Evolutionary conservation across 495 filamentous ascomycete genomes (phyloP), one percentile per base, ranked within the genome.

Genomic region (Tuber borchii): DNA sequence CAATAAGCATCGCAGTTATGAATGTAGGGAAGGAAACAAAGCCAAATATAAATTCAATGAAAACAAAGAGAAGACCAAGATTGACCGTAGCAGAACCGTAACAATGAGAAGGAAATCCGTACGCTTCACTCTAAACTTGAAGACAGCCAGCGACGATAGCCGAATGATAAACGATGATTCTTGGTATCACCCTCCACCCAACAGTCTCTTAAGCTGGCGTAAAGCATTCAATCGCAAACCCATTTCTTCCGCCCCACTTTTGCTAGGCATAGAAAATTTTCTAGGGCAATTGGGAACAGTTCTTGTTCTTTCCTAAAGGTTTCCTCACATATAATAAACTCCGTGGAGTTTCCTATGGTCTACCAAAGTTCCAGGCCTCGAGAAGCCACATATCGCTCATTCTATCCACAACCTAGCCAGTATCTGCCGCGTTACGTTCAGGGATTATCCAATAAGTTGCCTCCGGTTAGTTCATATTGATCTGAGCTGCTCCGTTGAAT

Each of bases 21-120:
- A 44, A 44, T 37, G 46, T 46, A 68, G 34, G 69, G 39, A 37
- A n/a, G n/a, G 65, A 45, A 46, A 45, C 61, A 74, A 39, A 73
- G 34, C 14, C 20, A 43, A 7, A 43, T 19, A 71, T 8, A n/a
- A 43, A 40, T 45, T 65, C 70, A 40, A 39, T 48, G 48, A 72
- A 43, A 72, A 71, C 26, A 37, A 43, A 40, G 68, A 75, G 37
- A 70, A 70, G 43, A n/a, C 34, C 48, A 70, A 69, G 56, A 34
- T 14, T 34, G 26, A 19, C 56, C 26, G 26, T 17, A 2, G 34
- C 3, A 65, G 26, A 61, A 1, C 14, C 26, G 14, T 34, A 26
- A 31, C 26, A 65, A 34, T 26, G 14, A 34, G 56, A 17, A 17
- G 56, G 31, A 34, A 65, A 65, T 8, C 4, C 26, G 56, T 6